phyloP scores from a whole-genome alignment of 768 basidiomycete genomes.

The Hygrocybe coccinea region DNA sequence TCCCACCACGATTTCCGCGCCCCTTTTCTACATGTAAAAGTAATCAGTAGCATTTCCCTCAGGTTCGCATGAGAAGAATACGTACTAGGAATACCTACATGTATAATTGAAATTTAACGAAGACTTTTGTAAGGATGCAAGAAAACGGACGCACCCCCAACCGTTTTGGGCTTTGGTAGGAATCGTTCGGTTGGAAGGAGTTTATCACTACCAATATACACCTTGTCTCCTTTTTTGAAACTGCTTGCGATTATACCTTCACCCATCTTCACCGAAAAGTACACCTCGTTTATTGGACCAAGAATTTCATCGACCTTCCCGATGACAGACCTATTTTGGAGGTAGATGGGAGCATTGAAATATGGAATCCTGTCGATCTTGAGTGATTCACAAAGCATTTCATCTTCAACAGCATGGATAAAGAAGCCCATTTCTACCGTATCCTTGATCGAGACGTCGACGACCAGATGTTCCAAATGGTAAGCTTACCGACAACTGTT shows the following conservation, averaged over 20 bases:
- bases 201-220: constrained; percentile 97
- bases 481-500: constrained; percentile 58
- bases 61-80: constrained; percentile 11
- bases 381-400: constrained; percentile 90
- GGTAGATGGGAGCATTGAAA: constrained; percentile 98
- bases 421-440: constrained; percentile 86
- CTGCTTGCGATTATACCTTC: constrained; percentile 92
- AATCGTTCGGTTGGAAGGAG: constrained; percentile 94
- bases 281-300: constrained; percentile 99
- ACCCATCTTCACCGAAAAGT: constrained; percentile 95
- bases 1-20: constrained; percentile 37
- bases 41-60: constrained; percentile 6
- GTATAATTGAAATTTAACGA: constrained; percentile 1
- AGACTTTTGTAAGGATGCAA: constrained; percentile 3
- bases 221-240: constrained; percentile 97
- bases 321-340: constrained; percentile 92
- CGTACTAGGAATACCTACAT: constrained; percentile 48
- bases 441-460: constrained; percentile 3
- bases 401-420: constrained; percentile 92
- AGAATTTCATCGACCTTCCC: constrained; percentile 99
- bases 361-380: constrained; percentile 91
- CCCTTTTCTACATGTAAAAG: constrained; percentile 34
- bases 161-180: constrained; percentile 89
- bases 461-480: neutral
- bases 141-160: constrained; percentile 47